phyloP scores from a whole-genome alignment of 345 rosid genomes.

The Crucihimalaya himalaica region DNA sequence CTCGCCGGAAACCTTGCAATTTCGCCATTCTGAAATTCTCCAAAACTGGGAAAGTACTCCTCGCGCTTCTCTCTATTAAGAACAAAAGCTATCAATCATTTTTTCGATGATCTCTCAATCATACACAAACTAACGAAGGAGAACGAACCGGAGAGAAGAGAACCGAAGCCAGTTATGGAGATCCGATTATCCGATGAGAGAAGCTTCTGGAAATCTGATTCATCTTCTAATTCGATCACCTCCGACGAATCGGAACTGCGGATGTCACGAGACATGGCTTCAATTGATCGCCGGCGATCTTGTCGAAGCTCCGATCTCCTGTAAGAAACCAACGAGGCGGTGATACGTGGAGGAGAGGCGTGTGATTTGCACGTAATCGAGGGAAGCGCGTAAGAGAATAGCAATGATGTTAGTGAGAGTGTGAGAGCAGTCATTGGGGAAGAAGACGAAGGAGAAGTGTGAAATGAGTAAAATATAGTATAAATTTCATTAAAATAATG shows the following conservation, averaged over 20 bases:
- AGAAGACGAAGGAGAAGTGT: not conserved
- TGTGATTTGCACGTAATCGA: constrained; percentile 2
- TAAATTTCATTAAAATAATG: not conserved
- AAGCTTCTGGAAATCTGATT: constrained; percentile 60
- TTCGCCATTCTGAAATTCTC: constrained; percentile 76
- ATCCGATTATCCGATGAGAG: constrained; percentile 63
- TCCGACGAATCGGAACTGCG: constrained; percentile 28
- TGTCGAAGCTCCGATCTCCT: constrained; percentile 17
- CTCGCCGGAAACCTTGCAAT: constrained; percentile 77
- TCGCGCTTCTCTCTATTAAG: constrained; percentile 72
- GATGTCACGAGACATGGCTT: constrained; percentile 33
- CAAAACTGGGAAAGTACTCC: constrained; percentile 85
- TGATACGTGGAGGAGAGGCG: constrained; percentile 14
- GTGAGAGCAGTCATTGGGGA: constrained; percentile 28
- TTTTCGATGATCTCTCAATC: not conserved
- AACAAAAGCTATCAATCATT: not conserved
- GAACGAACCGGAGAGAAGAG: constrained; percentile 83
- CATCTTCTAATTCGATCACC: constrained; percentile 50
- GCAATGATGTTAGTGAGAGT: constrained; percentile 18
- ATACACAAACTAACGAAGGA: not conserved
- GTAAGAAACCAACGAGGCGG: not conserved
- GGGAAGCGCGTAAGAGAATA: constrained; percentile 13
- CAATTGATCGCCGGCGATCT: constrained; percentile 26
- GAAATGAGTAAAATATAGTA: not conserved
- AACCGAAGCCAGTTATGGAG: constrained; percentile 93